These are phyloP conservation scores for Rutstroemia sp. DNA, from an alignment of 2,329 filamentous ascomycete species.

Conservation along the genomic window DNA sequence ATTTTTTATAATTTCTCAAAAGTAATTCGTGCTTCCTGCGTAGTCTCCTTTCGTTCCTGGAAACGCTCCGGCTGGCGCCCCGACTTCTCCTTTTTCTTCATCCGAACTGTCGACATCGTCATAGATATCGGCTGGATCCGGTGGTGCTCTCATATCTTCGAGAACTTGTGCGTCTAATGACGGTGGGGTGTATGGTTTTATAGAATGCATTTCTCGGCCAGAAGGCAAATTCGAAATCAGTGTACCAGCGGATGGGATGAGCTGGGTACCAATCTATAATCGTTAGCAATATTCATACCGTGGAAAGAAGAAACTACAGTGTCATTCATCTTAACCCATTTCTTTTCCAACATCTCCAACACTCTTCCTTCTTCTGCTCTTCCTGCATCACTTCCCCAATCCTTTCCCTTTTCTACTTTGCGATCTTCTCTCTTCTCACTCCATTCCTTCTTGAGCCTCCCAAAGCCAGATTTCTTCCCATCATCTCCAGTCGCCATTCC, in stretches of 20 bases:
- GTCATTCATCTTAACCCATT: constrained; percentile 91
- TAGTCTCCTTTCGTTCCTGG: constrained; percentile 40
- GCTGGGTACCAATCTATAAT: constrained; percentile 69
- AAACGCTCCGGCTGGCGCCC: constrained; percentile 40
- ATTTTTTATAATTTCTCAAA: constrained; percentile 8
- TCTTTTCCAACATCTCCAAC: constrained; percentile 76
- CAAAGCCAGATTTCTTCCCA: constrained; percentile 46
- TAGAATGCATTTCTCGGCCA: constrained; percentile 74
- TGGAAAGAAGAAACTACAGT: constrained; percentile 50
- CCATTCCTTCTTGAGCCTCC: constrained; percentile 65
- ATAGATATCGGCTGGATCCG: constrained; percentile 38
- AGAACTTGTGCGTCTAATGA: constrained; percentile 58
- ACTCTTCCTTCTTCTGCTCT: constrained; percentile 78
- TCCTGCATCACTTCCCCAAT: constrained; percentile 79
- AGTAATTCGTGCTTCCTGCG: constrained; percentile 25
- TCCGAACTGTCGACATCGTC: constrained; percentile 38
- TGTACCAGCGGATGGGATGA: constrained; percentile 63
- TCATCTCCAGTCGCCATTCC: constrained; percentile 49
- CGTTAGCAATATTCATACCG: constrained; percentile 3
- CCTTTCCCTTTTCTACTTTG: constrained; percentile 63
- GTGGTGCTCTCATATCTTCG: constrained; percentile 50
- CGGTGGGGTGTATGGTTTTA: constrained; percentile 61
- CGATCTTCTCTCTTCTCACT: constrained; percentile 72
- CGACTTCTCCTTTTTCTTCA: constrained; percentile 14
- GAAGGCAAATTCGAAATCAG: constrained; percentile 76